These are phyloP conservation scores for Erodium moschatum DNA, from an alignment of 441 rosid species.

Conservation along the genomic window DNA sequence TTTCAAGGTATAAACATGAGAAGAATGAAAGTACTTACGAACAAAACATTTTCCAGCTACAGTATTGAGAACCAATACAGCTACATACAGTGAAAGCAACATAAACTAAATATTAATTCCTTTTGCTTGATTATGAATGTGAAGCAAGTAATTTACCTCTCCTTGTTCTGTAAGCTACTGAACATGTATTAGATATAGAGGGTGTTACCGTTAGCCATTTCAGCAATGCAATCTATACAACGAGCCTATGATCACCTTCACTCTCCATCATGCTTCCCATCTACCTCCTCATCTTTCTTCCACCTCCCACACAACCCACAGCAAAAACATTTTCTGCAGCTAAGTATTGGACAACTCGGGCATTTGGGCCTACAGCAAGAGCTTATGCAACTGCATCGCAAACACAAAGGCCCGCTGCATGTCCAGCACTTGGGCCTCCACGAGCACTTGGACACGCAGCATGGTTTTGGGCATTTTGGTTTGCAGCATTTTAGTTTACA, in stretches of 20 bases:
- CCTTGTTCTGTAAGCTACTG: constrained; percentile 25
- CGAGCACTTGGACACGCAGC: constrained; percentile 28
- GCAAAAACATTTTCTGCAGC: constrained; percentile 30
- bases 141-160: constrained; percentile 12
- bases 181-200: constrained; percentile 3
- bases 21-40: no score
- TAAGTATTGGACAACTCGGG: no score
- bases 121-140: no score
- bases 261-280: constrained; percentile 31
- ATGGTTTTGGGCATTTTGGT: constrained; percentile 40
- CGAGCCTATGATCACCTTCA: constrained; percentile 10
- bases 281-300: constrained; percentile 20
- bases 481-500: constrained; percentile 40
- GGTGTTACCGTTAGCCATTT: constrained; percentile 9
- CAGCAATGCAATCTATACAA: constrained; percentile 30
- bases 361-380: constrained; percentile 31
- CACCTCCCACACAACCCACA: constrained; percentile 11
- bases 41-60: no score
- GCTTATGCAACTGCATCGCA: constrained; percentile 23
- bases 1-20: no score
- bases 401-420: constrained; percentile 15
- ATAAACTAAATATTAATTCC: no score
- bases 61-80: no score
- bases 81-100: no score
- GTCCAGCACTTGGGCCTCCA: constrained; percentile 27